These are phyloP conservation scores for Hyaloscypha variabilis DNA, from an alignment of 495 filamentous ascomycete genomes.

Conservation along the genomic window DNA sequence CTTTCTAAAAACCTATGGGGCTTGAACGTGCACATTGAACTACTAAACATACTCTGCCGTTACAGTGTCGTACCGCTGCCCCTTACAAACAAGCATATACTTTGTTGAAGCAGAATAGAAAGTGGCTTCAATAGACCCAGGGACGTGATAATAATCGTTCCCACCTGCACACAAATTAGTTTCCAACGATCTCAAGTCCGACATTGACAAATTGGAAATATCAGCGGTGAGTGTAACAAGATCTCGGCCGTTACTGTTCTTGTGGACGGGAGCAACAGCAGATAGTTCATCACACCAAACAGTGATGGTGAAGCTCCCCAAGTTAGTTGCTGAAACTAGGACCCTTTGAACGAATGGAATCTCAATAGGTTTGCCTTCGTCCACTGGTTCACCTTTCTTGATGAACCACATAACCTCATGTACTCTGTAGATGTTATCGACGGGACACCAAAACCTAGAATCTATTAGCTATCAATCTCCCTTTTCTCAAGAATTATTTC, in stretches of 20 bases:
- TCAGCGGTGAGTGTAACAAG: neutral
- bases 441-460: neutral
- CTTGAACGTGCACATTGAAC: no score
- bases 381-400: neutral
- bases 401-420: neutral
- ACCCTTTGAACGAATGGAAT: neutral
- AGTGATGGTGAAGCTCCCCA: neutral
- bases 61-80: neutral
- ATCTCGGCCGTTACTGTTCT: neutral
- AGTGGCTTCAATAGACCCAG: neutral
- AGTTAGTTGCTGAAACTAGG: neutral
- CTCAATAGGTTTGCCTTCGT: neutral
- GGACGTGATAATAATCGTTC: neutral
- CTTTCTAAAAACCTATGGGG: no score
- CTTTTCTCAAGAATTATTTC: neutral
- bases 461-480: neutral
- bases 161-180: neutral
- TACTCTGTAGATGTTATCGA: neutral
- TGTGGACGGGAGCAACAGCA: neutral
- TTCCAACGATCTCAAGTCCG: neutral
- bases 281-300: neutral
- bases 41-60: constrained; percentile 36
- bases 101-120: neutral
- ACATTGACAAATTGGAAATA: neutral
- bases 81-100: neutral